A percentile compares a stretch with the other conserved stretches of the same genome.
phyloP scores from a whole-genome alignment of 768 basidiomycete genomes.

The Coprinellus micaceus region DNA sequence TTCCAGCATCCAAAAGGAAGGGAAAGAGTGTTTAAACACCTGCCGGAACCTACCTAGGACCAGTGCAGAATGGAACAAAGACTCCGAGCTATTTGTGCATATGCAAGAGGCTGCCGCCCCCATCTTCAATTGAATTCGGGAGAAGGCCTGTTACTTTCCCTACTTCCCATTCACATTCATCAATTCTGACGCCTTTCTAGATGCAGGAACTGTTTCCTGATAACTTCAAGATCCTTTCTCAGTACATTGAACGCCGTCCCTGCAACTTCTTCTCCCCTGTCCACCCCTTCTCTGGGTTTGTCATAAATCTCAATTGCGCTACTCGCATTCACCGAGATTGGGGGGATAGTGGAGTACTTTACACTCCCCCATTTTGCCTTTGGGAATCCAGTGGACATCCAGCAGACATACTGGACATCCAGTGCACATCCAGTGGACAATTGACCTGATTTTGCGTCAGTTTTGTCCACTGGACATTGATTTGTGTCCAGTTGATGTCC shows the following conservation, averaged over 20 bases:
- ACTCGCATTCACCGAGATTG: constrained; percentile 20
- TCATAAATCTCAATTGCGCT: constrained; percentile 21
- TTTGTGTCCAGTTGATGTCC: too few relatives aligned
- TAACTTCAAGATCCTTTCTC: constrained; percentile 16
- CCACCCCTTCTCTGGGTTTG: constrained; percentile 24
- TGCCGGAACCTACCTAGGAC: background rate
- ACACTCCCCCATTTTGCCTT: too few relatives aligned
- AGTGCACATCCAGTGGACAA: too few relatives aligned
- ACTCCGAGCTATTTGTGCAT: background rate
- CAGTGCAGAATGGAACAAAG: background rate
- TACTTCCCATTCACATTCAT: background rate
- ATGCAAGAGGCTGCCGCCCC: background rate
- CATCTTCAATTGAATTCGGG: background rate
- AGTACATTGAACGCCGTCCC: constrained; percentile 18
- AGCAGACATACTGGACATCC: too few relatives aligned
- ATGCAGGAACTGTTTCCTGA: constrained; percentile 19
- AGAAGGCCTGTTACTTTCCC: background rate
- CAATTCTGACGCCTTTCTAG: constrained; percentile 4
- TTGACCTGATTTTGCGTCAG: too few relatives aligned
- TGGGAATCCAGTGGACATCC: too few relatives aligned
- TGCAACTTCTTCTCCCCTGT: constrained; percentile 13
- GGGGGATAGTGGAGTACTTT: constrained; percentile 25
- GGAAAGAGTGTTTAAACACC: background rate
- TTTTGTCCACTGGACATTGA: too few relatives aligned
- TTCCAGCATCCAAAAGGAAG: background rate